Conservation (phyloP, 495 filamentous ascomycete species). For the Apiosordaria backusii region DNA sequence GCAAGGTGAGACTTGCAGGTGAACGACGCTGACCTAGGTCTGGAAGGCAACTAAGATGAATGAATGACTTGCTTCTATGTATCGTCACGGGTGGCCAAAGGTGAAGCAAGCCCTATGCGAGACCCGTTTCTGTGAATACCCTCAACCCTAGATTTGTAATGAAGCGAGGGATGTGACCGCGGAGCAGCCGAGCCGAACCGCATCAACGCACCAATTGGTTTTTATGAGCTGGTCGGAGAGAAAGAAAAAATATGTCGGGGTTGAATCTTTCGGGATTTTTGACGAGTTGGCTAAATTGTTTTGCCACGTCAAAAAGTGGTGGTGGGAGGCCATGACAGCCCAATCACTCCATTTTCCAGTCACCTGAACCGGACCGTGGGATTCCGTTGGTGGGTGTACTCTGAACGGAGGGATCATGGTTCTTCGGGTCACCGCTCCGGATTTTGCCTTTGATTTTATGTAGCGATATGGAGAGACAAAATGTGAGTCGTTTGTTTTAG, state of each 20-base stretch:
- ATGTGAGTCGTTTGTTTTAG: not conserved
- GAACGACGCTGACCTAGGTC: not conserved
- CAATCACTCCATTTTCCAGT: constrained; percentile 7
- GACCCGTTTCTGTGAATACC: not conserved
- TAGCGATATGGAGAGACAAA: not conserved
- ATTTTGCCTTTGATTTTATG: not conserved
- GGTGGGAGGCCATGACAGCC: not conserved
- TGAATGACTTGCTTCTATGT: not conserved
- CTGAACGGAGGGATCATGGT: not conserved
- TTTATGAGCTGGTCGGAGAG: not conserved
- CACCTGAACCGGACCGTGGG: constrained; percentile 10
- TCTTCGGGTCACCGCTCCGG: not conserved
- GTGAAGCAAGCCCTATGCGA: not conserved
- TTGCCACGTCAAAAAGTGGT: constrained; percentile 19
- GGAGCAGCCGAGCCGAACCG: not conserved
- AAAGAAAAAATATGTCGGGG: not conserved
- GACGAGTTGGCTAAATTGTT: constrained; percentile 24
- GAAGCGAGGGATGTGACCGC: not conserved
- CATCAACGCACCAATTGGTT: not conserved
- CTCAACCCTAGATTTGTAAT: not conserved
- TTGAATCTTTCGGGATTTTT: not conserved
- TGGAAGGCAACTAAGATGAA: not conserved
- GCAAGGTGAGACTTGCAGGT: not conserved
- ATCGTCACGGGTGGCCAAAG: not conserved
- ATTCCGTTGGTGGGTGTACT: constrained; percentile 12